phyloP scores from a whole-genome alignment of 768 basidiomycete genomes.

The Mrakia frigida region DNA sequence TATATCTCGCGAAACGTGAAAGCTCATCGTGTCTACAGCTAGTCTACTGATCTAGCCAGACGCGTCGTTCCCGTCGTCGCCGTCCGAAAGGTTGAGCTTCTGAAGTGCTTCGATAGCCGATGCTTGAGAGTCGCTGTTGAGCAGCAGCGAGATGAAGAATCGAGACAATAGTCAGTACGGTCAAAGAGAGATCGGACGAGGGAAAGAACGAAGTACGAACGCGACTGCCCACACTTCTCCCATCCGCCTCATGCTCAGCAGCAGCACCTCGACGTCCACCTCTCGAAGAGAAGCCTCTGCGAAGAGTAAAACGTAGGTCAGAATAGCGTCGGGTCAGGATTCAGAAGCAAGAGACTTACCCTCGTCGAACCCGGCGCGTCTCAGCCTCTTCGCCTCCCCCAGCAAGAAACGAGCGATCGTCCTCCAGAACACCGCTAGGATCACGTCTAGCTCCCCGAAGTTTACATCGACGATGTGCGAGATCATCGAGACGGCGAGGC shows the following conservation, averaged over 20 bases:
- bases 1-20: too few species aligned
- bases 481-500: background rate
- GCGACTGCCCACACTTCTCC: background rate
- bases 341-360: background rate
- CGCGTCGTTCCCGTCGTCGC: too few species aligned
- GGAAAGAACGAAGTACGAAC: background rate
- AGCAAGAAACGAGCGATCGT: constrained; percentile 2
- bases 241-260: constrained; percentile 1
- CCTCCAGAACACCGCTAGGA: constrained; percentile 1
- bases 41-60: too few species aligned
- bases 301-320: background rate
- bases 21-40: too few species aligned
- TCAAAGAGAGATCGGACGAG: background rate
- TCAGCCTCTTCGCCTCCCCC: background rate
- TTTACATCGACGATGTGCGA: background rate
- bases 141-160: background rate
- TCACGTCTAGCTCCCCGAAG: constrained; percentile 1
- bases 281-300: background rate
- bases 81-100: background rate
- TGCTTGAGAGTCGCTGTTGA: background rate
- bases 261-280: background rate
- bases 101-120: background rate
- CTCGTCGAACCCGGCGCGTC: background rate
- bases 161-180: background rate
- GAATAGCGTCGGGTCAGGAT: background rate